These are phyloP conservation scores for Ceratorhiza oryzae-sativae DNA, from an alignment of 1,284 basidiomycete species.

Conservation along the genomic window DNA sequence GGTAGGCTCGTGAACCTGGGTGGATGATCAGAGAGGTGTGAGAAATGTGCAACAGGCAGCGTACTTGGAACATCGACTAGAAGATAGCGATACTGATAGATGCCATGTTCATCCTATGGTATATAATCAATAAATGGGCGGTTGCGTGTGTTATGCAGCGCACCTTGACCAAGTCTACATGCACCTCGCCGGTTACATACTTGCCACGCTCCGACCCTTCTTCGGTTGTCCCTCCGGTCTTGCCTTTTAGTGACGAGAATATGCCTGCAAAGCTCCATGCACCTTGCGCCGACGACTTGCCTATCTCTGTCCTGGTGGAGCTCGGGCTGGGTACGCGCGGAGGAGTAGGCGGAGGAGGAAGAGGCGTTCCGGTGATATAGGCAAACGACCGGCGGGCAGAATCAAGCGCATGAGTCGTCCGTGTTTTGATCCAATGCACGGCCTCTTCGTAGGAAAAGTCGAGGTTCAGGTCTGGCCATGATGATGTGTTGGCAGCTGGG, in stretches of 20 bases:
- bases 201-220: conserved; percentile 51
- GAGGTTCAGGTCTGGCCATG: conserved; percentile 21
- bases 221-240: conserved; percentile 41
- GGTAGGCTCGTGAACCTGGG: conserved; percentile 68
- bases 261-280: conserved; percentile 67
- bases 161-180: conserved; percentile 77
- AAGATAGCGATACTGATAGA: conserved; percentile 78
- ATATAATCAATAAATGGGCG: neutral
- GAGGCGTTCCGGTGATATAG: conserved; percentile 69
- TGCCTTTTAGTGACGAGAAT: conserved; percentile 68
- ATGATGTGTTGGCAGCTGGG: neutral
- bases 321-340: conserved; percentile 34
- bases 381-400: conserved; percentile 58
- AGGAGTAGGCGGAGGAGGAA: conserved; percentile 39
- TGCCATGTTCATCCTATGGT: conserved; percentile 71
- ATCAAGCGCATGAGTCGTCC: conserved; percentile 17
- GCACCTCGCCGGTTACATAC: conserved; percentile 79
- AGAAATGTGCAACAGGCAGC: conserved; percentile 48
- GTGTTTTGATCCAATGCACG: conserved; percentile 26
- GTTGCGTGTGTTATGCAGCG: conserved; percentile 43
- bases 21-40: conserved; percentile 14
- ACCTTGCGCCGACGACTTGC: conserved; percentile 51
- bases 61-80: conserved; percentile 79
- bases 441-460: conserved; percentile 36
- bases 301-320: conserved; percentile 46